Evolutionary conservation across 108 stramenopile genomes (phyloP).

Genomic region (Conticribra guillardii): DNA sequence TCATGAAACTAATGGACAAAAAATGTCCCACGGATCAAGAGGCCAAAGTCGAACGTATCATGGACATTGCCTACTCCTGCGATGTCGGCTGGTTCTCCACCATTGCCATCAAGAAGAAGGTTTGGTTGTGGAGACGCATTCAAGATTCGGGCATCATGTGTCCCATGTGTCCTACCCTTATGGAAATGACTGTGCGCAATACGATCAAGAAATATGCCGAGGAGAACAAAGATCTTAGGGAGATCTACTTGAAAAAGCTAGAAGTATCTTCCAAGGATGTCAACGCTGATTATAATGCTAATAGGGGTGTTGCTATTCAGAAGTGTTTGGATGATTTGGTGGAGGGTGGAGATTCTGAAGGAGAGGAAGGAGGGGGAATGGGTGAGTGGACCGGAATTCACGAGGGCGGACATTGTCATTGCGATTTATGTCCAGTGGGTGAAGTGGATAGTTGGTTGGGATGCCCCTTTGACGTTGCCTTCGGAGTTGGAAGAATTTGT

Average conservation of each 20-base stretch:
- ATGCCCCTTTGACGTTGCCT: neutral
- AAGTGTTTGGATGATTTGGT: slow-evolving; percentile 8
- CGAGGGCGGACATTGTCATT: slow-evolving; percentile 2
- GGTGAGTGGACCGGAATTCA: slow-evolving; percentile 8
- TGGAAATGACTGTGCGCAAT: neutral
- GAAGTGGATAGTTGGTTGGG: slow-evolving; percentile 3
- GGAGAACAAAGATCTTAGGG: slow-evolving; percentile 5
- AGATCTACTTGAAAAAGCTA: slow-evolving; percentile 7
- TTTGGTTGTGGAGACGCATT: slow-evolving; percentile 4
- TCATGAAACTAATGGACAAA: slow-evolving; percentile 18
- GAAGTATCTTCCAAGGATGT: slow-evolving; percentile 1
- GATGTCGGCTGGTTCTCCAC: slow-evolving; percentile 15
- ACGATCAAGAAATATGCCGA: slow-evolving; percentile 10
- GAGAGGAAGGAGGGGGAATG: slow-evolving; percentile 13
- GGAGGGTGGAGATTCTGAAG: slow-evolving; percentile 3
- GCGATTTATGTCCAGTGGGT: neutral
- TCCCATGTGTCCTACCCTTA: too few species aligned
- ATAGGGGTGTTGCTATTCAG: slow-evolving; percentile 1
- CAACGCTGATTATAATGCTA: neutral
- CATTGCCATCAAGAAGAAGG: slow-evolving; percentile 7
- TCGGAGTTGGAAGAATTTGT: neutral
- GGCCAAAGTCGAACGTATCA: slow-evolving; percentile 4
- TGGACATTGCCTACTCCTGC: slow-evolving; percentile 11
- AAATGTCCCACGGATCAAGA: slow-evolving; percentile 5
- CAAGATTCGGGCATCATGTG: slow-evolving; percentile 1